Conservation (phyloP, 2,329 filamentous ascomycete species). For the Alternaria dauci region DNA sequence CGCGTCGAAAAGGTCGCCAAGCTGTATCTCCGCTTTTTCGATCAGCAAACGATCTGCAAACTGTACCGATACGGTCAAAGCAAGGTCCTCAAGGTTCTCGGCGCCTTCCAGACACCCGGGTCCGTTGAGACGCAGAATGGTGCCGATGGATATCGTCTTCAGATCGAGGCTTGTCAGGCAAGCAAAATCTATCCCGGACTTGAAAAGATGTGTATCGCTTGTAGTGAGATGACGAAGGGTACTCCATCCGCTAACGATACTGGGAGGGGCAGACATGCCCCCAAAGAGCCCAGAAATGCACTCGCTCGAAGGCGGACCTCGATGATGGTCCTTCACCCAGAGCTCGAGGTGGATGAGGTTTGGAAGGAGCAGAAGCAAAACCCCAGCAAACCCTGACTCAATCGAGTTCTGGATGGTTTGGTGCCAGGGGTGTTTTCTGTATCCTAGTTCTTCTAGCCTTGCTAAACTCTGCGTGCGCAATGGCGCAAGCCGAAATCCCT, state of each 20-base stretch:
- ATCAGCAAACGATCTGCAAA: conserved; percentile 26
- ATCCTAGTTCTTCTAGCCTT: conserved; percentile 21
- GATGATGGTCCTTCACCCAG: conserved; percentile 29
- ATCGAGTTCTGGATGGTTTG: conserved; percentile 30
- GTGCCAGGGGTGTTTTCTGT: conserved; percentile 26
- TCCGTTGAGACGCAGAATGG: conserved; percentile 31
- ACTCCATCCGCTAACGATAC: conserved; percentile 12
- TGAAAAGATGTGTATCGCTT: conserved; percentile 26
- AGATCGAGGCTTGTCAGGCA: conserved; percentile 26
- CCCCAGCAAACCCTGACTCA: conserved; percentile 35
- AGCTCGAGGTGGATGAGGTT: conserved; percentile 31
- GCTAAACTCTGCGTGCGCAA: conserved; percentile 22
- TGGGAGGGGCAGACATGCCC: conserved; percentile 16
- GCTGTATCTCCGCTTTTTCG: conserved; percentile 25
- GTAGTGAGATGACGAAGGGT: conserved; percentile 23
- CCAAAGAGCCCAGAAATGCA: conserved; percentile 34
- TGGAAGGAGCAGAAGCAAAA: conserved; percentile 30
- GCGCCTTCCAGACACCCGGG: conserved; percentile 30
- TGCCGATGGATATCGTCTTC: conserved; percentile 25
- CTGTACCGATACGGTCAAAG: conserved; percentile 24
- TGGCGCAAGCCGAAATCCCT: conserved; percentile 20
- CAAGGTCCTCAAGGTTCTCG: conserved; percentile 22
- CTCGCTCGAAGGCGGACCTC: conserved; percentile 26
- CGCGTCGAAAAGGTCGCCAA: conserved; percentile 31
- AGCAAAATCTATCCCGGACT: conserved; percentile 23